These are phyloP conservation scores for Septoria linicola DNA, from an alignment of 2,329 filamentous ascomycete species.

Conservation along the genomic window DNA sequence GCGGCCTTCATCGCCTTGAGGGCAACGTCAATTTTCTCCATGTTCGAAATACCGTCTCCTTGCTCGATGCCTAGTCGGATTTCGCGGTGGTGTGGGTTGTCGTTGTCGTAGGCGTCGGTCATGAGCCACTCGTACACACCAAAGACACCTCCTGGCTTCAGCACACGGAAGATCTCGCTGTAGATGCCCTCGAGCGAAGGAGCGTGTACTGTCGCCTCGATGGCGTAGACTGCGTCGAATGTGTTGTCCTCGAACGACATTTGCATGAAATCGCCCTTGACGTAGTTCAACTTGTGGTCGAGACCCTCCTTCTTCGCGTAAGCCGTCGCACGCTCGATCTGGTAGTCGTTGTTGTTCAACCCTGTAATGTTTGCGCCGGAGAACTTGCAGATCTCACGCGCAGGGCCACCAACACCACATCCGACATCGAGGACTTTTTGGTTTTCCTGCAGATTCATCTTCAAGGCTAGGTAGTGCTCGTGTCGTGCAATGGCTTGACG, in stretches of 20 bases:
- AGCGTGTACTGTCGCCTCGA: constrained; percentile 95
- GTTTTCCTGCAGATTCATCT: constrained; percentile 78
- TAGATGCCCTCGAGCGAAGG: constrained; percentile 90
- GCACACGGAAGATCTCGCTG: constrained; percentile 86
- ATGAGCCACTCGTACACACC: constrained; percentile 99
- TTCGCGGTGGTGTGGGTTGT: constrained; percentile 79
- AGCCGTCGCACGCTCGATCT: constrained; percentile 86
- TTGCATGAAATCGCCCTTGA: constrained; percentile 99
- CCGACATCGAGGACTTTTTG: constrained; percentile 95
- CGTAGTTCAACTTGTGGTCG: constrained; percentile 74
- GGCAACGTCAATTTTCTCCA: constrained; percentile 83
- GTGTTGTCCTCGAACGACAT: constrained; percentile 90
- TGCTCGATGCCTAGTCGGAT: constrained; percentile 94
- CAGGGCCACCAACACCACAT: constrained; percentile 93
- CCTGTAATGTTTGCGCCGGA: constrained; percentile 84
- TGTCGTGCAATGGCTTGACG: constrained; percentile 90
- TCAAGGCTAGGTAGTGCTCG: constrained; percentile 93
- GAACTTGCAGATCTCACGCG: constrained; percentile 95
- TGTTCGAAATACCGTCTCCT: constrained; percentile 95
- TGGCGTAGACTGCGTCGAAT: constrained; percentile 95
- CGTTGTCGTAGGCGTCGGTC: constrained; percentile 92
- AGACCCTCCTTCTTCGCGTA: constrained; percentile 83
- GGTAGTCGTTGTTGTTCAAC: constrained; percentile 99
- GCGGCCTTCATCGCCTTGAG: constrained; percentile 79
- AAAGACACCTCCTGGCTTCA: constrained; percentile 94